Conservation (phyloP, 805 yeast species). For the Zygosaccharomyces bisporus region DNA sequence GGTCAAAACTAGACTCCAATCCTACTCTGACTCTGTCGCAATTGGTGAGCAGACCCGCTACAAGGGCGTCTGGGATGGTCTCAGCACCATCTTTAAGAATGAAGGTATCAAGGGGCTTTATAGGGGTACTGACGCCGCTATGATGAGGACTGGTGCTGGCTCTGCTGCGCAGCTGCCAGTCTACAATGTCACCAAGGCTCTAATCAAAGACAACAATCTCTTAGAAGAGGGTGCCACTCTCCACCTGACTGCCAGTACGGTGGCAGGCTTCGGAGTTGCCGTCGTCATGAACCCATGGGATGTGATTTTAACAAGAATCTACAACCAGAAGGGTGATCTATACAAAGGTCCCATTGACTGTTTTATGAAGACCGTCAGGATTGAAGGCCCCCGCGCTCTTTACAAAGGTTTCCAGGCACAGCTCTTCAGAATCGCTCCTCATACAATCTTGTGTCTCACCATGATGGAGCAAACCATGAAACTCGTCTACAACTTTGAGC, state of each 20-base stretch:
- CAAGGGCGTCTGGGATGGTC: constrained; percentile 62
- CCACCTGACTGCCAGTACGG: constrained; percentile 69
- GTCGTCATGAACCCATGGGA: constrained; percentile 98
- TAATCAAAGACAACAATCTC: constrained; percentile 50
- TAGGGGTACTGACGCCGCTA: constrained; percentile 93
- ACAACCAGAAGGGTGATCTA: constrained; percentile 86
- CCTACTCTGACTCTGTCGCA: constrained; percentile 62
- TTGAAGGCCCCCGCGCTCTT: constrained; percentile 83
- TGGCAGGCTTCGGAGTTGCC: constrained; percentile 89
- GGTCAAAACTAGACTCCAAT: constrained; percentile 95
- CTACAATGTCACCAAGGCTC: constrained; percentile 71
- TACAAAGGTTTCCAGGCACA: constrained; percentile 97
- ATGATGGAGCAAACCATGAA: constrained; percentile 96
- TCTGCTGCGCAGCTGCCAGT: constrained; percentile 93
- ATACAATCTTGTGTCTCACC: constrained; percentile 82
- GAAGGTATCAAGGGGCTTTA: constrained; percentile 85
- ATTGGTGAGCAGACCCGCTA: constrained; percentile 95
- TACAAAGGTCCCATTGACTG: constrained; percentile 90
- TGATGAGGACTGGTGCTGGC: constrained; percentile 91
- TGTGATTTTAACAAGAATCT: constrained; percentile 88
- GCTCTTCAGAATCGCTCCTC: constrained; percentile 88
- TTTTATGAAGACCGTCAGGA: constrained; percentile 68
- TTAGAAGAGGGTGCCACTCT: constrained; percentile 61
- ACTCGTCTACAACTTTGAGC: constrained; percentile 41
- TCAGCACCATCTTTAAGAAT: constrained; percentile 51